A percentile compares a stretch with the other conserved stretches of the same genome.
Conservation (phyloP, 371 early-diverging fungal genomes). For the Fennellomyces sp. region DNA sequence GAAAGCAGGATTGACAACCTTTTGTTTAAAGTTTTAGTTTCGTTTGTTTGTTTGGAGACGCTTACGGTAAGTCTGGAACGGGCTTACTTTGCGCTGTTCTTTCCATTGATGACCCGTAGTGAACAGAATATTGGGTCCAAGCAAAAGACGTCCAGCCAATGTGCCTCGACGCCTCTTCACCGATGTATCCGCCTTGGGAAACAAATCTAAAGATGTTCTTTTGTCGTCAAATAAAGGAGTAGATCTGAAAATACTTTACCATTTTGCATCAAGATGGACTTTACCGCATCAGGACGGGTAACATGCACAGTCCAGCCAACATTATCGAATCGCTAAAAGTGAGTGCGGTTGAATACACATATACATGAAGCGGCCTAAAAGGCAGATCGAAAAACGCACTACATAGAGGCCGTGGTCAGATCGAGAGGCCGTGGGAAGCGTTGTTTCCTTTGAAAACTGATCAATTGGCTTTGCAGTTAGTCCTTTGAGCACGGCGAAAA, state of each 20-base stretch:
- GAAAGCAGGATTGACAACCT: slow-evolving; percentile 47
- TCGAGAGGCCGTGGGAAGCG: slow-evolving; percentile 4
- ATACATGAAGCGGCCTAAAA: too few species aligned
- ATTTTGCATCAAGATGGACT: slow-evolving; percentile 16
- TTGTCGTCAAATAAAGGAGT: too few species aligned
- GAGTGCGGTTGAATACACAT: too few species aligned
- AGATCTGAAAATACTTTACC: slow-evolving; percentile 7
- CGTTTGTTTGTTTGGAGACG: neutral
- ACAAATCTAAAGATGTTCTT: too few species aligned
- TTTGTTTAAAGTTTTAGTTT: neutral
- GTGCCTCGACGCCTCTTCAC: neutral
- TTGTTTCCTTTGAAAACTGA: slow-evolving; percentile 4
- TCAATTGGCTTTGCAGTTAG: neutral
- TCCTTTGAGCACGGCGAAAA: neutral
- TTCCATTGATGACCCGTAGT: slow-evolving; percentile 27
- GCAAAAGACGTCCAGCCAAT: slow-evolving; percentile 18
- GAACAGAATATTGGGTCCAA: slow-evolving; percentile 24
- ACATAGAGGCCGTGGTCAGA: slow-evolving; percentile 6
- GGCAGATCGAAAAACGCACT: too few species aligned
- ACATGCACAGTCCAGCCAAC: slow-evolving; percentile 26
- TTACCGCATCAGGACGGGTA: slow-evolving; percentile 19
- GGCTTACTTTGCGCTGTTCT: slow-evolving; percentile 29
- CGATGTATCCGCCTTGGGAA: slow-evolving; percentile 19
- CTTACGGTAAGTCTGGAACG: too few species aligned
- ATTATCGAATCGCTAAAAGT: slow-evolving; percentile 1